Evolutionary conservation across 23 red algal species (phyloP).

Genomic region (Chondrus crispus): DNA sequence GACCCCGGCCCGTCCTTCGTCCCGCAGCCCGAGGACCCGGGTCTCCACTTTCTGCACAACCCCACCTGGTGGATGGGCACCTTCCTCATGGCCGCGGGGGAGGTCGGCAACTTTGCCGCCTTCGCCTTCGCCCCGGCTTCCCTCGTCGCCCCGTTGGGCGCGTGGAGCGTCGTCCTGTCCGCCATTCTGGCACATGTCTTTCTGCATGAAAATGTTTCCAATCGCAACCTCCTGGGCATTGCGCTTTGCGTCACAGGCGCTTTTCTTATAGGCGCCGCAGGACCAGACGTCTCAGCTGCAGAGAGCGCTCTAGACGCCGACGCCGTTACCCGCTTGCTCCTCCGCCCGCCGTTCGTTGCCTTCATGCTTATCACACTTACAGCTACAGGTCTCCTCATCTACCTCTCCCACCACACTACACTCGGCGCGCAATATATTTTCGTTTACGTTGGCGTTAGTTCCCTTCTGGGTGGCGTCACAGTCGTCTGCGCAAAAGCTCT

Average conservation of each 20-base stretch:
- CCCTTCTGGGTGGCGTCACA: slow-evolving; percentile 68
- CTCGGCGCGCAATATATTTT: slow-evolving; percentile 58
- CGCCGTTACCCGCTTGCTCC: slow-evolving; percentile 42
- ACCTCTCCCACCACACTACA: slow-evolving; percentile 50
- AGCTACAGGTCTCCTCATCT: slow-evolving; percentile 19
- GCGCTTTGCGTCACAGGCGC: slow-evolving; percentile 65
- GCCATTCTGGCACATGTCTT: slow-evolving; percentile 70
- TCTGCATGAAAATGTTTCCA: slow-evolving; percentile 45
- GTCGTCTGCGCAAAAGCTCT: slow-evolving; percentile 73
- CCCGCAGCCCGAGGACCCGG: no score
- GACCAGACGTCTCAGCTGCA: slow-evolving; percentile 48
- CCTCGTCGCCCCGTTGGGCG: slow-evolving; percentile 81
- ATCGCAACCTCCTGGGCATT: slow-evolving; percentile 61
- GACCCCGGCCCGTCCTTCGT: no score
- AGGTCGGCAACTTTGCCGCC: slow-evolving; percentile 85
- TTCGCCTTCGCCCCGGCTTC: slow-evolving; percentile 83
- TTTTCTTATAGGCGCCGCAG: slow-evolving; percentile 66
- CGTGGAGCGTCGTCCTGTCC: slow-evolving; percentile 81
- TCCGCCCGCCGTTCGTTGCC: slow-evolving; percentile 57
- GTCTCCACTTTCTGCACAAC: slow-evolving; percentile 47
- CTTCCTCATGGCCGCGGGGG: slow-evolving; percentile 70
- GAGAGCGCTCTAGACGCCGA: slow-evolving; percentile 47
- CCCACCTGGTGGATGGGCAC: slow-evolving; percentile 67
- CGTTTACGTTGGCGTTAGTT: slow-evolving; percentile 71
- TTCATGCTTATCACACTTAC: slow-evolving; percentile 55